A percentile compares a stretch with the other conserved stretches of the same genome.
These are phyloP conservation scores for Salix caprea DNA, from an alignment of 345 rosid species.

Conservation along the genomic window DNA sequence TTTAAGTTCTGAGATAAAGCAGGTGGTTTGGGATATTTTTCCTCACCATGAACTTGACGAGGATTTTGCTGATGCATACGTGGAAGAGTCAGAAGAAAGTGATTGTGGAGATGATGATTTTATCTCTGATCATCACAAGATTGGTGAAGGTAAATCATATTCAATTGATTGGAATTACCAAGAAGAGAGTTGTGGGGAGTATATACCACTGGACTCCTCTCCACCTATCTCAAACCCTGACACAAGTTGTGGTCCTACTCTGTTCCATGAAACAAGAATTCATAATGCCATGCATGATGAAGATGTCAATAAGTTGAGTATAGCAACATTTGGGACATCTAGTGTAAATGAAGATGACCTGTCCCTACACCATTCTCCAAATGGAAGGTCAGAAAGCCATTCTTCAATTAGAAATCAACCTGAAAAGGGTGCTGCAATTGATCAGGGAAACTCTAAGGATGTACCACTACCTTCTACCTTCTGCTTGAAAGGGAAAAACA, in stretches of 20 bases:
- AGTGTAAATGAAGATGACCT: slow-evolving; percentile 4
- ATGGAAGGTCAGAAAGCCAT: slow-evolving; percentile 4
- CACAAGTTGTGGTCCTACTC: slow-evolving; percentile 1
- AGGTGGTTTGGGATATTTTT: slow-evolving; percentile 53
- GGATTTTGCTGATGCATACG: slow-evolving; percentile 67
- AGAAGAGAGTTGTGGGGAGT: slow-evolving; percentile 58
- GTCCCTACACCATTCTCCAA: neutral
- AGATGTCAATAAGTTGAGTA: slow-evolving; percentile 9
- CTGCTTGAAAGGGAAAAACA: slow-evolving; percentile 21
- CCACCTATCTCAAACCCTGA: slow-evolving; percentile 7
- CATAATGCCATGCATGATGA: slow-evolving; percentile 8
- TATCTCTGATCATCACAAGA: neutral
- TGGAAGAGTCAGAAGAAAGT: slow-evolving; percentile 63
- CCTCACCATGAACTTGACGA: slow-evolving; percentile 48
- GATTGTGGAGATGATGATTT: slow-evolving; percentile 39
- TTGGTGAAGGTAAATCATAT: slow-evolving; percentile 10
- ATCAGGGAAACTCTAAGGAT: slow-evolving; percentile 17
- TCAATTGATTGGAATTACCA: slow-evolving; percentile 31
- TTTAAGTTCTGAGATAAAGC: slow-evolving; percentile 74
- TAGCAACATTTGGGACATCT: slow-evolving; percentile 10
- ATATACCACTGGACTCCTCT: slow-evolving; percentile 19
- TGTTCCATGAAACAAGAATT: slow-evolving; percentile 21
- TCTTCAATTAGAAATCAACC: slow-evolving; percentile 24
- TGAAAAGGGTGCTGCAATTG: slow-evolving; percentile 21
- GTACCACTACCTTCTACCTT: slow-evolving; percentile 17